These are phyloP conservation scores for Tolypocladium amazonense DNA, from an alignment of 2,329 filamentous ascomycete species.

Conservation along the genomic window DNA sequence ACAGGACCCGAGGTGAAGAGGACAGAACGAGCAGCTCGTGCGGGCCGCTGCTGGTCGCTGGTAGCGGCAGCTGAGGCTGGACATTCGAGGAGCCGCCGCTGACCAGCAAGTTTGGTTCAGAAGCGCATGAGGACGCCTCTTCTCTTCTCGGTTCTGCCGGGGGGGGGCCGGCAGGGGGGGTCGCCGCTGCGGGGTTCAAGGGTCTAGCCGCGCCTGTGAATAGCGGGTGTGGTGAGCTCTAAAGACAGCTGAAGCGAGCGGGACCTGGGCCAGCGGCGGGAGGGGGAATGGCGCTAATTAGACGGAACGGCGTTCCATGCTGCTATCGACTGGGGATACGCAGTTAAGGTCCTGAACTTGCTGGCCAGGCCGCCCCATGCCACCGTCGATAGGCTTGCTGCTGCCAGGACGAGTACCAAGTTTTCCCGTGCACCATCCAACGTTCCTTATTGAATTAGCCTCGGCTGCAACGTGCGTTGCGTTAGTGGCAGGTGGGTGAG, in stretches of 20 bases:
- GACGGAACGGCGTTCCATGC: neutral
- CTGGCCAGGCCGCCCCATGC: neutral
- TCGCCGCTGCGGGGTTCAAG: neutral
- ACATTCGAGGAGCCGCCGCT: neutral
- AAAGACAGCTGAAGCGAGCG: neutral
- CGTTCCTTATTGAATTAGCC: neutral
- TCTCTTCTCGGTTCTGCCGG: neutral
- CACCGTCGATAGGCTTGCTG: neutral
- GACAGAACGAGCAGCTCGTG: neutral
- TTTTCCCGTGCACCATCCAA: neutral
- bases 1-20: neutral
- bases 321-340: neutral
- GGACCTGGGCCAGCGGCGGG: neutral
- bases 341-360: neutral
- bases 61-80: neutral
- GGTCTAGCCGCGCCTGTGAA: neutral
- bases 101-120: neutral
- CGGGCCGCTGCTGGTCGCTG: neutral
- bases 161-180: neutral
- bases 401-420: neutral
- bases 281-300: neutral
- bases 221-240: too few species aligned
- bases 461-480: neutral
- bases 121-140: neutral
- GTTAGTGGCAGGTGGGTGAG: neutral